Evolutionary conservation across 768 basidiomycete genomes (phyloP), one percentile per base, ranked within the genome.

Genomic region (Saitozyma podzolica): DNA sequence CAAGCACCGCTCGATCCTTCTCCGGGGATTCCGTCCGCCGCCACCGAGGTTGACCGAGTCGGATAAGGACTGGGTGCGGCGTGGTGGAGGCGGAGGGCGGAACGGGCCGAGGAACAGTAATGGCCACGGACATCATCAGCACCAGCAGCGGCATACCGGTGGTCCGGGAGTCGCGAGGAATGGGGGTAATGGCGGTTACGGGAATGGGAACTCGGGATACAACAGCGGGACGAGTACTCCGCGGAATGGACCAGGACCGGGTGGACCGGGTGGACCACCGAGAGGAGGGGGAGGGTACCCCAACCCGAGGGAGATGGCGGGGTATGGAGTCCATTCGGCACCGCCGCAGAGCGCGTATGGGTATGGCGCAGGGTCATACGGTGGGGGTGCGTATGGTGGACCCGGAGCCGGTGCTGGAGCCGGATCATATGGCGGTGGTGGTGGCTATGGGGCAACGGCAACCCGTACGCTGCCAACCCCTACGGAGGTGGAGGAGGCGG

Each of bases 1-100:
- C 2, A 91, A 92, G 1, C 96, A 99, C 77, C 87, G 85, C 52
- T 95, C 92, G 14, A 82, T 88, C 49, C 81, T 98, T 37, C 83
- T 99, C 1, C 88, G 88, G 8, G 91, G 90, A 1, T 86, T 85
- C 39, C 85, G 81, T 66, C 84, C 83, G 60, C 83, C 85, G 0
- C 80, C 83, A 9, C 84, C 86, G 9, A 79, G 87, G 0, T 83
- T 99, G 45, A 85, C 84, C 10, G 77, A 86, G 2, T 81, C 82
- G 39, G 96, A 99, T 75, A 80, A 89, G 56, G 91, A 92, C 66
- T 80, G 81, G 29, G 84, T 86, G 0, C 84, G 89, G 37, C 70
- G 82, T 9, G 81, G 83, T 16, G 81, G 83, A 29, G 65, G 77
- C 29, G 68, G 69, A 16, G 80, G 82, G 29, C 67, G 77, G n/a